Evolutionary conservation across 495 filamentous ascomycete genomes (phyloP), one percentile per base, ranked within the genome.

Genomic region (Geoglossum glabrum): DNA sequence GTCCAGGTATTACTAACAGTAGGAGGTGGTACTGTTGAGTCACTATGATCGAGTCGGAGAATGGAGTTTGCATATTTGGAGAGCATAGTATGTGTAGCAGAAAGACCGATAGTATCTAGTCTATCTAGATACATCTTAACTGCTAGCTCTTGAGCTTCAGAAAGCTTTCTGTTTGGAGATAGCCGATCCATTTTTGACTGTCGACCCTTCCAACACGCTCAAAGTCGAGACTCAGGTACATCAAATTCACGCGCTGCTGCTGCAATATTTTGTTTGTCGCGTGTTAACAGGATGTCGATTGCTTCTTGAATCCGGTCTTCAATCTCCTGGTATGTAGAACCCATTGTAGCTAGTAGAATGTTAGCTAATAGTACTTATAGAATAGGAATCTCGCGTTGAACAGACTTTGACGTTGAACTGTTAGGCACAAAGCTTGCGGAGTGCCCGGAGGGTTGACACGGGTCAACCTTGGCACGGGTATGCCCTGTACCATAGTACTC

Each of bases 11-110:
- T 15, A 2, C 61, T 47, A 0, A 47, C 25, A 0, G 57, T 34
- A 36, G 56, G 43, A 38, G 30, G 54, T 0, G 13, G 15, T 0
- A 21, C 54, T 17, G 25, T 40, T 3, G 5, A 0, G n/a, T 46
- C 31, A 0, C 0, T 36, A 58, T 61, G 19, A 7, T 19, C 25
- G 27, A 21, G 27, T 19, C n/a, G 13, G 0, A 63, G 52, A n/a
- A 63, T 63, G 5, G 59, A 31, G 38, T 63, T 62, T 43, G 60
- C 59, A 54, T 60, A 57, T 19, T 45, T 33, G 3, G 61, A 26
- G 54, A 63, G 21, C 60, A 63, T 63, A 3, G 19, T 28, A 0
- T 27, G 11, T 31, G 19, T 36, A 28, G 54, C 40, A 52, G 43
- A 40, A 17, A 31, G 30, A 31, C 61, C 54, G 11, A 61, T 45